Evolutionary conservation across 306 rosid genomes (phyloP), one percentile per base, ranked within the genome.

Genomic region (Alnus glutinosa): DNA sequence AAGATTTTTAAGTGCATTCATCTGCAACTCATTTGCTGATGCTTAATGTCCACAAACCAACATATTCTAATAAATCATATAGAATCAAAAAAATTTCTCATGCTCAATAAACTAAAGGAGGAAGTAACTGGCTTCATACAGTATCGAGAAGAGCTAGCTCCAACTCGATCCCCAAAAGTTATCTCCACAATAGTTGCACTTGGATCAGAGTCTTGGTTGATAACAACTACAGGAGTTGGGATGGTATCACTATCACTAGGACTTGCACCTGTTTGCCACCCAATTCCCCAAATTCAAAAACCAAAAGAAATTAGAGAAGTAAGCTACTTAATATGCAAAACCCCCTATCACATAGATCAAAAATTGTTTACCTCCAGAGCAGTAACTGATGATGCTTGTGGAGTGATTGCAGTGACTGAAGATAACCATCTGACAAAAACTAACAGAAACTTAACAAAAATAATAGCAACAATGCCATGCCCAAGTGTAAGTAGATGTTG

Each of bases 121-220:
- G 61, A 69, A 32, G 78, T 51, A 78, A 73, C 71, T 57, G 74
- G 74, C 83, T 55, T 66, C 44, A 73, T 87, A 94, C 98, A 9
- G 97, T 94, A 86, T 94, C 98, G 16, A 94, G 91, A 80, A 94
- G 97, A 76, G 97, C 94, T 70, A 76, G 97, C 94, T 70, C 97
- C 98, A 11, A 94, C 97, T 77, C 97, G 89, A 77, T 94, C 97
- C 7, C 98, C 98, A 36, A 94, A 94, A 77, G 97, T 92, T 77
- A 94, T 85, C 89, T 94, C 97, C 87, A 94, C 98, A 63, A 94
- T 86, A 30, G 98, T 94, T 73, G 97, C 92, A 80, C 91, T 75
- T 30, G 90, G 91, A 88, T 92, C 94, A 67, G 97, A 85, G 79
- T 92, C 97, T 87, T 90, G 98, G 83, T 94, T 97, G 73, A 92